Evolutionary conservation across 805 yeast genomes (phyloP).

Genomic region (Candida ponderosae): DNA sequence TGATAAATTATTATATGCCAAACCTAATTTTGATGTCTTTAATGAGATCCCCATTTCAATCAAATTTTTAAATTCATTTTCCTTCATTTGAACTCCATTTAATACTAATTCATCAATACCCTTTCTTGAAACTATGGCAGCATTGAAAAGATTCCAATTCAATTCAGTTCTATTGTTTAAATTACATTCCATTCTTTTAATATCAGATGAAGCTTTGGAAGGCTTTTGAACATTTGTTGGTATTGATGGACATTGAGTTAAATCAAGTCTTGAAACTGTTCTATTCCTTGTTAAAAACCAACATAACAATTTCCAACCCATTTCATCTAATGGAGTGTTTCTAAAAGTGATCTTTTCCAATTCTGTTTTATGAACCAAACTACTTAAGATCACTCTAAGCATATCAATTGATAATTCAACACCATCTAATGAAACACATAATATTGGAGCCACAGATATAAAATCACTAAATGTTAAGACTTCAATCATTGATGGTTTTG

Average conservation of each 20-base stretch:
- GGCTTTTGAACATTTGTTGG: constrained; percentile 31
- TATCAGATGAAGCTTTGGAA: constrained; percentile 22
- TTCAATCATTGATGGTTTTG: constrained; percentile 84
- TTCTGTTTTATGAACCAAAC: constrained; percentile 53
- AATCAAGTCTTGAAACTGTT: constrained; percentile 50
- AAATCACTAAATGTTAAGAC: constrained; percentile 84
- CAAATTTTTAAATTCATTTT: constrained; percentile 49
- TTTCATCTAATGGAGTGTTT: constrained; percentile 65
- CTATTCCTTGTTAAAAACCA: constrained; percentile 65
- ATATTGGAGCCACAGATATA: constrained; percentile 74
- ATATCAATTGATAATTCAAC: constrained; percentile 67
- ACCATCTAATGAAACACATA: constrained; percentile 74
- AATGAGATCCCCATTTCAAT: constrained; percentile 54
- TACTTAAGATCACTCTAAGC: constrained; percentile 59
- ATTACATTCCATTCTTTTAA: constrained; percentile 29
- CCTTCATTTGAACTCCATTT: constrained; percentile 69
- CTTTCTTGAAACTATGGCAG: constrained; percentile 64
- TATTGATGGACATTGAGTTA: constrained; percentile 44
- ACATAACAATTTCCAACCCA: constrained; percentile 79
- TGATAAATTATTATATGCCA: constrained; percentile 69
- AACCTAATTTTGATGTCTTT: constrained; percentile 58
- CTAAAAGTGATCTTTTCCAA: constrained; percentile 69
- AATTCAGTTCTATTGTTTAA: constrained; percentile 48
- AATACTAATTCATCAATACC: constrained; percentile 76
- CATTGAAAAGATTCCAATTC: constrained; percentile 80